Base-by-base conservation (phyloP, 805 yeast genomes). In the Candida nitratophila region DNA sequence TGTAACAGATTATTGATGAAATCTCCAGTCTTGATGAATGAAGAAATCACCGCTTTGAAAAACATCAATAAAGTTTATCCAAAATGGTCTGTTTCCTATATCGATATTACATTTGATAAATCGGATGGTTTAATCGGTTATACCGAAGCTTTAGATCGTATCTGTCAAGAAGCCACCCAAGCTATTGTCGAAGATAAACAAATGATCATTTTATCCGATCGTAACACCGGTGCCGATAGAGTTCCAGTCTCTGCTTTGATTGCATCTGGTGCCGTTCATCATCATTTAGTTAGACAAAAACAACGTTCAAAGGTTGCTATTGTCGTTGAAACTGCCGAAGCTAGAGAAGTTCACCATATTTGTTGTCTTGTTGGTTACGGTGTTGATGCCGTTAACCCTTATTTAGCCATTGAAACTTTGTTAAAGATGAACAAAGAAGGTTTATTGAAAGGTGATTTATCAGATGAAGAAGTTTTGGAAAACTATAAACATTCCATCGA, bases 211-310 rank as follows among this genome's bases (percentile, higher is more conserved):
- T 72, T 91, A 47, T 74, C 89, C 45, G 99, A 91, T 67, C 76
- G 81, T 52, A 69, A 68, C 21, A 69, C 86, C 41, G 63, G 75
- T 42, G 69, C 75, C 16, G 71, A 76, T 27, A 77, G 89, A 49
- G 79, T 93, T 30, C 79, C 98, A 24, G 78, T 93, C 40, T 83
- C 96, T 38, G 86, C 96, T 8, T 70, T 93, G 57, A 76, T 90
- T 54, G 98, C 99, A n/a, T 73, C 85, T 42, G 97, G 97, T 68
- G 93, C 98, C 22, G 95, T 93, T 46, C 99, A 91, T 66, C 98
- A 91, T 65, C 96, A 89, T 65, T 76, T 93, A 64, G 96, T 91
- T 48, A 79, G 95, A 68, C 93, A 89, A 63, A 93, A 90, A 70
- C 96, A 86, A 67, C 89, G 99, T 66, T 86, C 97, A 27, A 86